Evolutionary conservation across 108 stramenopile genomes (phyloP).

Genomic region (Cyclotella choctawhatcheeana): DNA sequence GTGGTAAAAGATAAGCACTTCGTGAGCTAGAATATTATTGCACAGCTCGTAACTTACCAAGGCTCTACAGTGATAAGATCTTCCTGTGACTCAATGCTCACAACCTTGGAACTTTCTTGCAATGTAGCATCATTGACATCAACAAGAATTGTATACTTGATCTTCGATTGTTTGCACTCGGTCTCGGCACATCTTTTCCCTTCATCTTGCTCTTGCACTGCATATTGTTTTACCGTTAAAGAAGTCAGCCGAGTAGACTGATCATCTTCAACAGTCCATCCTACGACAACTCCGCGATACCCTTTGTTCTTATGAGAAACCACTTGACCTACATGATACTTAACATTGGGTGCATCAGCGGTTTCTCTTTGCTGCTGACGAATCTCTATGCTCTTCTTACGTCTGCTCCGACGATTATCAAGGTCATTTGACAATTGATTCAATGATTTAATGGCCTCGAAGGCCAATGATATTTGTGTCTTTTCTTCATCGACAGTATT

Average conservation of each 20-base stretch:
- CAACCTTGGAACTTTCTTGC: slow-evolving; percentile 32
- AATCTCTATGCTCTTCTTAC: slow-evolving; percentile 27
- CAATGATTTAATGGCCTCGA: slow-evolving; percentile 74
- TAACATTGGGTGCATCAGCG: slow-evolving; percentile 42
- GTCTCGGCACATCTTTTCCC: not conserved
- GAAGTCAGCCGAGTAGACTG: slow-evolving; percentile 48
- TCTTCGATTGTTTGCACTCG: slow-evolving; percentile 15
- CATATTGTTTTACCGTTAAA: slow-evolving; percentile 73
- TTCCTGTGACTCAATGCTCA: slow-evolving; percentile 46
- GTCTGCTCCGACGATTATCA: slow-evolving; percentile 31
- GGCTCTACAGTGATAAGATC: slow-evolving; percentile 66
- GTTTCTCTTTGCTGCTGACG: slow-evolving; percentile 13
- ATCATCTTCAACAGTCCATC: slow-evolving; percentile 56
- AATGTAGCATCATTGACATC: slow-evolving; percentile 73
- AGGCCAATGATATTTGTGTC: slow-evolving; percentile 62
- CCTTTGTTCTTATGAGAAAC: slow-evolving; percentile 65
- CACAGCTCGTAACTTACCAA: slow-evolving; percentile 22
- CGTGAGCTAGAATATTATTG: not conserved
- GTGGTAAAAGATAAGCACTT: too few relatives aligned
- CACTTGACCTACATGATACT: slow-evolving; percentile 75
- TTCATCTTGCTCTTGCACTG: slow-evolving; percentile 4
- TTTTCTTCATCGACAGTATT: slow-evolving; percentile 33
- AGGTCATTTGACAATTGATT: slow-evolving; percentile 65
- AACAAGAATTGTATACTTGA: slow-evolving; percentile 65
- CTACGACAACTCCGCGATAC: slow-evolving; percentile 80